These are phyloP conservation scores for Scolecobasidium constrictum DNA, from an alignment of 2,329 filamentous ascomycete genomes.

Conservation along the genomic window DNA sequence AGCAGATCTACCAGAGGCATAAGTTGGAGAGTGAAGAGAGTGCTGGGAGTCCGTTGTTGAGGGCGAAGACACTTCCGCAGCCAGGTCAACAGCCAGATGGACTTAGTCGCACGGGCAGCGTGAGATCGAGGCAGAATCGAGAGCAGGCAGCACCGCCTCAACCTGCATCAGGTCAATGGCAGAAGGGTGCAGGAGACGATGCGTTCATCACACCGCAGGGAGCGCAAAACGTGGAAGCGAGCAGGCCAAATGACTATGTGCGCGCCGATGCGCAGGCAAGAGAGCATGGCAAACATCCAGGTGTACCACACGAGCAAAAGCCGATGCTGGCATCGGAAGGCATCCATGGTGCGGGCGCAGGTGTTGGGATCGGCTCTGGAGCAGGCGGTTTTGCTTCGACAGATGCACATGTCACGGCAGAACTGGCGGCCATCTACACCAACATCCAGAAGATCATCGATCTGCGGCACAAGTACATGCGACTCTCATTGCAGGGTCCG, in stretches of 20 bases:
- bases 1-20: conserved; percentile 89
- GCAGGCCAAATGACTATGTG: conserved; percentile 21
- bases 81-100: conserved; percentile 27
- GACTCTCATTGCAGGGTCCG: conserved; percentile 69
- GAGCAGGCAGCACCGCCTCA: background rate
- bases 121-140: conserved; percentile 30
- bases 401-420: conserved; percentile 70
- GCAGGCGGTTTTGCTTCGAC: conserved; percentile 55
- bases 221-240: background rate
- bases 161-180: no score
- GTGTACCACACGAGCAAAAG: conserved; percentile 44
- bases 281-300: conserved; percentile 39
- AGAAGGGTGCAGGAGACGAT: background rate
- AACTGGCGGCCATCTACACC: conserved; percentile 75
- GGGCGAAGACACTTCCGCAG: conserved; percentile 34
- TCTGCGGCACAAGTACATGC: conserved; percentile 78
- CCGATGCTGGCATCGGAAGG: conserved; percentile 41
- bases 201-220: background rate
- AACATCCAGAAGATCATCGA: conserved; percentile 88
- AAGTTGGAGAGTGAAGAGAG: conserved; percentile 40
- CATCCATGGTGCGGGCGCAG: conserved; percentile 46
- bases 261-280: conserved; percentile 37
- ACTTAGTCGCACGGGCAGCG: conserved; percentile 28
- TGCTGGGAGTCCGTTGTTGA: conserved; percentile 30
- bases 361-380: conserved; percentile 50